Percentiles rank a stretch among this genome's conserved stretches.
Conservation (phyloP, 176 grass and related monocot genomes). For the Hordeum vulgare region DNA sequence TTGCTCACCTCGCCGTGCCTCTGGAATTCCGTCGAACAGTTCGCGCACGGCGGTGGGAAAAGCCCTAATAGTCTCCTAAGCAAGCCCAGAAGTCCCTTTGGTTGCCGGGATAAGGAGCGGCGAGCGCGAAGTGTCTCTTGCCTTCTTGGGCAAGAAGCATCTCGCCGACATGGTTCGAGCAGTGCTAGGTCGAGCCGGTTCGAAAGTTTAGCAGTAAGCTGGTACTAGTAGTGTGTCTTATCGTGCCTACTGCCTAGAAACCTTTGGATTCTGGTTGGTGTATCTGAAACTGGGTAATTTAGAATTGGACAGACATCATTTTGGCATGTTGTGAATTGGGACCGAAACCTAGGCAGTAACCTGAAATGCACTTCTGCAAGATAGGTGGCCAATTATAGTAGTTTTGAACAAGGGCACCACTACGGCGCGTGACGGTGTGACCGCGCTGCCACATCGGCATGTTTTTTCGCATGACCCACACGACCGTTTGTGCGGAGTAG, state of each 20-base stretch:
- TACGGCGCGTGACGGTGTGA: no score
- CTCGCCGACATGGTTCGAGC: not conserved
- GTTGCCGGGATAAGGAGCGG: not conserved
- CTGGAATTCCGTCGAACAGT: slow-evolving; percentile 11
- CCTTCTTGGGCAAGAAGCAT: slow-evolving; percentile 2
- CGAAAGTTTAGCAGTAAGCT: not conserved
- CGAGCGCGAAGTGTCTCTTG: not conserved
- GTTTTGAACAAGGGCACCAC: no score
- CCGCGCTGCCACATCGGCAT: no score
- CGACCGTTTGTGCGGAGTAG: no score
- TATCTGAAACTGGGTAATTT: not conserved
- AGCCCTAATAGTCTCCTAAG: not conserved
- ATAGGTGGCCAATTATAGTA: not conserved
- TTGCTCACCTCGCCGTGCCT: not conserved
- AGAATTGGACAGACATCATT: not conserved
- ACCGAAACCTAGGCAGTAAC: not conserved
- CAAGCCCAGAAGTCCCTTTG: not conserved
- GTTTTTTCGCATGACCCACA: no score
- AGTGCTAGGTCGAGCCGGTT: not conserved
- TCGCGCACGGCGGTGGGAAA: not conserved
- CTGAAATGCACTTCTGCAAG: not conserved
- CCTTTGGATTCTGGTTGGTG: not conserved
- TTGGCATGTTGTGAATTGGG: not conserved
- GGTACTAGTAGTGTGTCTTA: not conserved
- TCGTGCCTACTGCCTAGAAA: not conserved